Evolutionary conservation across 2,329 filamentous ascomycete species (phyloP), one percentile per base, ranked within the genome.

Genomic region (Aspergillus niger): DNA sequence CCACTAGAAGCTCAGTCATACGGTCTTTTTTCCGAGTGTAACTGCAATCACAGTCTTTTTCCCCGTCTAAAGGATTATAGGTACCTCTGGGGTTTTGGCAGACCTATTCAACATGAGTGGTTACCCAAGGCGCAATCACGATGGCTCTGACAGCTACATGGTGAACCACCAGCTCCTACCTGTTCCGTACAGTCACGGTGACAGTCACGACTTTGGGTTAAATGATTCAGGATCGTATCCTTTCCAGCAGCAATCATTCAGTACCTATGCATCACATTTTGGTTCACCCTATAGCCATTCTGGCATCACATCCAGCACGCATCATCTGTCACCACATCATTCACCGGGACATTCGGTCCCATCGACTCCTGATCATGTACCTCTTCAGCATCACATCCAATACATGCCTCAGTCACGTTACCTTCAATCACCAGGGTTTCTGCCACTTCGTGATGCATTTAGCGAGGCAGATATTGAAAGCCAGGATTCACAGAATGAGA

Each of bases 401-500:
- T 76, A 73, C 56, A 64, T 74, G 50, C 52, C 72, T 20, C 74
- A 72, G 15, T 58, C 70, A 5, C 71, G 72, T 13, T 77, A 71
- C 61, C 64, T 70, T 22, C 70, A 72, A 32, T 69, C 70, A 8
- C 70, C 69, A 38, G 71, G 70, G n/a, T 76, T 73, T 64, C 64
- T 73, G 11, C 68, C 72, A 39, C 67, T 74, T 13, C 74, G 74
- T 36, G 77, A 78, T 49, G 68, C 69, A 26, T 67, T 73, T 43
- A 65, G 66, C 48, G 74, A 76, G 53, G 70, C 72, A 32, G 75
- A 76, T 17, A 77, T 80, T 38, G 79, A 81, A 67, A 75, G 71
- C 58, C 79, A 81, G 66, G 76, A 79, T 39, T 80, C 79, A 41
- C 68, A 69, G 39, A 79, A 81, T 60, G 76, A 79, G 62, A 68